phyloP scores from a whole-genome alignment of 2,329 filamentous ascomycete species.

The Trichophaea hybrida region DNA sequence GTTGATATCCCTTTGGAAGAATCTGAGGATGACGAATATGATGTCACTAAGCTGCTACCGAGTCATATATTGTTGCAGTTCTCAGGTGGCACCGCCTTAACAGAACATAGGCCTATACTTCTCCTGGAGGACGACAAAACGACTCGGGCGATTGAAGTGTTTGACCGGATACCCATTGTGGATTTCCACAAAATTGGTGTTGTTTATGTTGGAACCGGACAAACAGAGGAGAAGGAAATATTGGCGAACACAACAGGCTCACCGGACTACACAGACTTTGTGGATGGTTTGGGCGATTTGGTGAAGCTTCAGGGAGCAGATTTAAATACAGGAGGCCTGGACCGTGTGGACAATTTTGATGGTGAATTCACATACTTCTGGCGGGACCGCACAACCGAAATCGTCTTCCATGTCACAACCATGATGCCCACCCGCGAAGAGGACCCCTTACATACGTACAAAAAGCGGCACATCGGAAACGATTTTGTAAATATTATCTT shows the following conservation, averaged over 20 bases:
- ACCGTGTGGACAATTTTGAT: conserved; percentile 61
- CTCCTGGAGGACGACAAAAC: conserved; percentile 48
- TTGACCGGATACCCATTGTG: conserved; percentile 78
- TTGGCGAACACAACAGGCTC: conserved; percentile 76
- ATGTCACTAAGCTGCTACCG: conserved; percentile 40
- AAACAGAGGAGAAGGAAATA: conserved; percentile 70
- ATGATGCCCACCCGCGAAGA: conserved; percentile 89
- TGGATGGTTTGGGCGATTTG: conserved; percentile 67
- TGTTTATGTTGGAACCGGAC: conserved; percentile 79
- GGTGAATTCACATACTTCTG: conserved; percentile 84
- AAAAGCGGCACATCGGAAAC: conserved; percentile 93
- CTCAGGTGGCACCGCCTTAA: conserved; percentile 31
- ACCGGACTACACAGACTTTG: conserved; percentile 72
- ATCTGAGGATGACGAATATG: neutral
- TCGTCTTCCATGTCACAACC: conserved; percentile 89
- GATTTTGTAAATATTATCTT: conserved; percentile 97
- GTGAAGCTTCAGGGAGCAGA: conserved; percentile 66
- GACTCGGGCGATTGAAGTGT: conserved; percentile 57
- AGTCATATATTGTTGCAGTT: conserved; percentile 60
- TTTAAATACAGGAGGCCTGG: conserved; percentile 87
- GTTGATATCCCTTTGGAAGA: neutral
- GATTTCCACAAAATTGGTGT: conserved; percentile 94
- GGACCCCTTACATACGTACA: conserved; percentile 62
- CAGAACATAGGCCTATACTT: conserved; percentile 46
- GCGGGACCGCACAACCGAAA: conserved; percentile 86